Evolutionary conservation across 2,329 filamentous ascomycete species (phyloP).

Genomic region (Neonectria neomacrospora): DNA sequence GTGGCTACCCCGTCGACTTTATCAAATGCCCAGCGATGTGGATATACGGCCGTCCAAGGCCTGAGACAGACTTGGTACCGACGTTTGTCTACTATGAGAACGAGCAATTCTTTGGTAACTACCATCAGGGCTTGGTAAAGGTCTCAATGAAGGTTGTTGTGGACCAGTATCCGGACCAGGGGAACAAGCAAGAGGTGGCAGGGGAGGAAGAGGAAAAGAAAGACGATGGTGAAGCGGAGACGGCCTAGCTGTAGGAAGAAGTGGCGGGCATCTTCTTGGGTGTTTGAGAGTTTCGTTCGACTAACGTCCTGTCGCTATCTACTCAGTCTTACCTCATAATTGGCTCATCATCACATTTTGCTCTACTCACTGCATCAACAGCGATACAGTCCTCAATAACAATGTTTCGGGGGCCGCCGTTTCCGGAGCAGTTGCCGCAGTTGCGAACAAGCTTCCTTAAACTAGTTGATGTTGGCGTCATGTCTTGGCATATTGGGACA

Average conservation of each 20-base stretch:
- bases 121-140: neutral
- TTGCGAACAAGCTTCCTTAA: slow-evolving; percentile 61
- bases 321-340: too few species aligned
- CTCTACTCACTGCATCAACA: too few species aligned
- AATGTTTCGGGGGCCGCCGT: slow-evolving; percentile 38
- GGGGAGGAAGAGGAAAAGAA: neutral
- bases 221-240: neutral
- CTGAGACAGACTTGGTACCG: too few species aligned
- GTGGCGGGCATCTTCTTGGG: neutral
- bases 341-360: too few species aligned
- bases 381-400: slow-evolving; percentile 36
- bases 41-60: neutral
- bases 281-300: too few species aligned
- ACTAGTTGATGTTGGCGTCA: slow-evolving; percentile 48
- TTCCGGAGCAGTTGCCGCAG: slow-evolving; percentile 54
- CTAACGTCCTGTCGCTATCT: neutral
- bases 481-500: neutral
- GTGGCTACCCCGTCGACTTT: neutral
- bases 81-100: neutral
- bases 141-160: neutral
- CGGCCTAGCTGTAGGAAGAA: neutral
- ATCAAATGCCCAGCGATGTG: neutral
- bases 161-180: neutral
- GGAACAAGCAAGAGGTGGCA: too few species aligned
- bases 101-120: neutral